phyloP scores from a whole-genome alignment of 441 rosid genomes.

The Euphorbia corollata region DNA sequence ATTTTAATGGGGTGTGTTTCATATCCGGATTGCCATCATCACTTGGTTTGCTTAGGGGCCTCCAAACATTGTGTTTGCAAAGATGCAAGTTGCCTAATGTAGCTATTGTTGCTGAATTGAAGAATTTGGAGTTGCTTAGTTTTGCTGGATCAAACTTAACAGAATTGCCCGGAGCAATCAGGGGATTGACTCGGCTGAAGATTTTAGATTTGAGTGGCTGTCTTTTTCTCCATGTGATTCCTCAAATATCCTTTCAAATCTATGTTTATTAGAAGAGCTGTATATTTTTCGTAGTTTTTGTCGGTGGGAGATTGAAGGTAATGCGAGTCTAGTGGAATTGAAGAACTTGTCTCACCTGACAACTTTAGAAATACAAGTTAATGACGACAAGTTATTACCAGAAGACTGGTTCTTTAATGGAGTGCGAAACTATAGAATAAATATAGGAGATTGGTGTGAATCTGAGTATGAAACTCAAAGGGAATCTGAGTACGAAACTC shows the following conservation, averaged over 20 bases:
- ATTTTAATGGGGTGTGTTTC: background rate
- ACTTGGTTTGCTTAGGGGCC: conserved; percentile 6
- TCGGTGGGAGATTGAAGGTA: conserved; percentile 19
- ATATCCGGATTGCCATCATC: conserved; percentile 10
- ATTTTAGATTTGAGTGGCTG: conserved; percentile 22
- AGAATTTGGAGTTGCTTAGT: conserved; percentile 19
- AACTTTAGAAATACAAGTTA: conserved; percentile 7
- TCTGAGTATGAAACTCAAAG: background rate
- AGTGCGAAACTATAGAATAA: background rate
- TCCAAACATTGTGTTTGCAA: conserved; percentile 20
- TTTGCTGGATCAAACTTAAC: background rate
- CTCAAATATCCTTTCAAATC: conserved; percentile 19
- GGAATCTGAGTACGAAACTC: no score
- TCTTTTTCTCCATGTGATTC: conserved; percentile 9
- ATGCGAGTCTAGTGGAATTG: conserved; percentile 15
- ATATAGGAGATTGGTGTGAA: conserved; percentile 10
- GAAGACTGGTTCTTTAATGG: background rate
- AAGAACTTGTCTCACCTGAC: background rate
- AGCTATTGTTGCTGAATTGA: conserved; percentile 17
- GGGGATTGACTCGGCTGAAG: conserved; percentile 8
- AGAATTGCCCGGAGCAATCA: conserved; percentile 8
- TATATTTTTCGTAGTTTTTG: conserved; percentile 5
- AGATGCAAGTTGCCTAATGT: conserved; percentile 2
- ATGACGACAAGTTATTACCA: background rate
- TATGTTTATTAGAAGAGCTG: conserved; percentile 22